Conservation (phyloP, 306 rosid species). For the Medicago lupulina region DNA sequence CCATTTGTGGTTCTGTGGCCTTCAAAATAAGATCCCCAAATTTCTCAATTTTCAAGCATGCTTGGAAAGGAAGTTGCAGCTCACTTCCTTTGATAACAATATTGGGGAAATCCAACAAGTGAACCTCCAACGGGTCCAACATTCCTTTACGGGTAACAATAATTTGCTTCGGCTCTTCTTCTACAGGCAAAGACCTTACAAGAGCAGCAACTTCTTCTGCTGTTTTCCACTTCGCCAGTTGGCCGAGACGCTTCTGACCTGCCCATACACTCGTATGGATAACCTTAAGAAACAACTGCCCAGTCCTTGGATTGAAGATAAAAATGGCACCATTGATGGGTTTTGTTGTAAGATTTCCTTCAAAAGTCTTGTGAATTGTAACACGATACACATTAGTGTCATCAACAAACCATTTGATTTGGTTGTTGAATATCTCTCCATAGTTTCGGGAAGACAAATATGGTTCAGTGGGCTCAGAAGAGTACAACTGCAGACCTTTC, state of each 20-base stretch:
- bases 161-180: conserved; percentile 98
- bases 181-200: conserved; percentile 96
- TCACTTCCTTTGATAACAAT: conserved; percentile 99
- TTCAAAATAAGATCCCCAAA: conserved; percentile 97
- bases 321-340: conserved; percentile 98
- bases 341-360: conserved; percentile 98
- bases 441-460: conserved; percentile 97
- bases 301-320: conserved; percentile 98
- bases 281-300: conserved; percentile 94
- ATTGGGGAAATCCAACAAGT: conserved; percentile 92
- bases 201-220: conserved; percentile 99
- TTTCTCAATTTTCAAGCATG: conserved; percentile 96
- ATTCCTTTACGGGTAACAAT: conserved; percentile 99
- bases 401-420: conserved; percentile 99
- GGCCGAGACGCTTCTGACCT: conserved; percentile 99
- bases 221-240: conserved; percentile 99
- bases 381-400: conserved; percentile 99
- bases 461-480: conserved; percentile 99
- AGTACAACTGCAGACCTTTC: conserved; percentile 96
- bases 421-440: conserved; percentile 99
- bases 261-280: conserved; percentile 99
- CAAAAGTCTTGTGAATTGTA: conserved; percentile 97
- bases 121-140: conserved; percentile 99
- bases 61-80: conserved; percentile 98
- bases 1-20: conserved; percentile 99